Evolutionary conservation across 257 asterid genomes (phyloP).

Genomic region (Nyctanthes arbortristis): DNA sequence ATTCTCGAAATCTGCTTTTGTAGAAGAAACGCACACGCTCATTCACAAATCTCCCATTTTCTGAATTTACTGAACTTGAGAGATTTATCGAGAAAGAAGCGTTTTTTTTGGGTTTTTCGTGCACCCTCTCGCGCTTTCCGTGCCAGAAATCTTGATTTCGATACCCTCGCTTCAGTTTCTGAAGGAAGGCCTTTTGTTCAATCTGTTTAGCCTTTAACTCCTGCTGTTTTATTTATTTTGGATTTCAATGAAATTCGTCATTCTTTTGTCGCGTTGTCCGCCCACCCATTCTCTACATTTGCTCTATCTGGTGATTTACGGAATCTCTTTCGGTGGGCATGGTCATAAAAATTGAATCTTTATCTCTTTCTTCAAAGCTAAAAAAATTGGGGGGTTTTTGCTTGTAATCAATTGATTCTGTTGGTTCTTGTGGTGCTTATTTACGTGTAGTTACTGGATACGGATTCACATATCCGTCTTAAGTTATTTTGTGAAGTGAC

Average conservation of each 20-base stretch:
- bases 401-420: slow-evolving; percentile 20
- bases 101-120: too few relatives aligned
- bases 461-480: background rate
- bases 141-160: too few relatives aligned
- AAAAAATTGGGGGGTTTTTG: slow-evolving; percentile 34
- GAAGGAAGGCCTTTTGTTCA: background rate
- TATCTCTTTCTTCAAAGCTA: slow-evolving; percentile 6
- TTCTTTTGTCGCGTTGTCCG: background rate
- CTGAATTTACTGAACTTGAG: too few relatives aligned
- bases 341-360: slow-evolving; percentile 24
- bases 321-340: slow-evolving; percentile 32
- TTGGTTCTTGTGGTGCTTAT: slow-evolving; percentile 20
- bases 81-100: too few relatives aligned
- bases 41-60: too few relatives aligned
- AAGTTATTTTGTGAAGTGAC: slow-evolving; percentile 25
- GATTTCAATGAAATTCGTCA: slow-evolving; percentile 21
- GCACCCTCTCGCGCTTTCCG: too few relatives aligned
- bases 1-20: too few relatives aligned
- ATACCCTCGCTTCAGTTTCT: too few relatives aligned
- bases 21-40: too few relatives aligned
- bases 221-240: background rate
- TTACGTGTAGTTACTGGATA: background rate
- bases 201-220: background rate
- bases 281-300: slow-evolving; percentile 22
- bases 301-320: slow-evolving; percentile 35